Base-by-base conservation (phyloP, 2,329 filamentous ascomycete species). In the Sarocladiaceae sp. region DNA sequence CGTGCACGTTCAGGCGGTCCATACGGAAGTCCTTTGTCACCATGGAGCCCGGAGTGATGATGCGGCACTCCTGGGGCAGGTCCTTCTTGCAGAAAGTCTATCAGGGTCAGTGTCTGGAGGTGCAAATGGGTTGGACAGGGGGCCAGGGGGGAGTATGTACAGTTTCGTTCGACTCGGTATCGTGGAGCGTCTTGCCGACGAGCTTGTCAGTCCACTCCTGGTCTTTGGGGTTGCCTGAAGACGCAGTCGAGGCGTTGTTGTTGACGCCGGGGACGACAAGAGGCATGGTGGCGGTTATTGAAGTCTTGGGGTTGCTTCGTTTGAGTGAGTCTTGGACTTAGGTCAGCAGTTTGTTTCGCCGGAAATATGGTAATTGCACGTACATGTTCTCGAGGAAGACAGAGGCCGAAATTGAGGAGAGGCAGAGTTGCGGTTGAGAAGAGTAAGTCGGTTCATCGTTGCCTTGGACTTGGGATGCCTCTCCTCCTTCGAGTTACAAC, bases 181-280 rank as follows among this genome's bases (percentile, higher is more conserved):
- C 78, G 10, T 70, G 69, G 11, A 82, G 61, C 39, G 70, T 82
- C 74, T 83, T 83, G 57, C 80, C 80, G 35, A 78, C 71, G 4
- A 83, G 67, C 68, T 81, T 80, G 62, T 71, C 73, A 51, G 64
- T 66, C 80, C 80, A 83, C 54, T 78, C 68, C 47, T 78, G 66
- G 27, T 70, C 76, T 62, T 70, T 68, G 58, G 40, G 29, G 40
- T 43, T 33, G 40, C 27, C 40, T 23, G 40, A 43, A 16, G 39
- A 11, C 6, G 40, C 19, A 19, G 40, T 19, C 4, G 39, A 29
- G 10, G 65, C 56, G 50, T 59, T 65, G 49, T 63, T 67, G 50
- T 68, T 79, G 53, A 81, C 64, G 56, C 74, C 76, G 45, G 78
- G 78, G 15, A 80, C 71, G 54, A 83, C 70, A 63, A 83, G 78